phyloP scores from a whole-genome alignment of 2,329 filamentous ascomycete genomes.

The Epichloe typhina region DNA sequence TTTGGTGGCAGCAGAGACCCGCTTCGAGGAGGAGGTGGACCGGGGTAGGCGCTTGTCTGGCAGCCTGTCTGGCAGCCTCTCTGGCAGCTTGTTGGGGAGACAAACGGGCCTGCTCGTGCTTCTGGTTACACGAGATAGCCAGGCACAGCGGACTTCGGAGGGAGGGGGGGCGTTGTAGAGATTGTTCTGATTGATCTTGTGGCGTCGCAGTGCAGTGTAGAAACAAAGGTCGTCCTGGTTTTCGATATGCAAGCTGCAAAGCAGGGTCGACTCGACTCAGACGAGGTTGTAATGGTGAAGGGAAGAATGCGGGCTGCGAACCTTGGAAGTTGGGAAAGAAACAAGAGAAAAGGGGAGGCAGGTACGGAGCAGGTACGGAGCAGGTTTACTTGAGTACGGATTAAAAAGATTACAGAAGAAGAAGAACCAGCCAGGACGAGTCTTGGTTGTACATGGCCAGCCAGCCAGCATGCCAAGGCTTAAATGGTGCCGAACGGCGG shows the following conservation, averaged over 20 bases:
- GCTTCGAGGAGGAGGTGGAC: conserved; percentile 3
- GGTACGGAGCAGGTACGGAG: background rate
- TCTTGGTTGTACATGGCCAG: too few species aligned
- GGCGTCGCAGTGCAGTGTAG: background rate
- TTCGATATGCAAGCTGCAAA: background rate
- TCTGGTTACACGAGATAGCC: conserved; percentile 1
- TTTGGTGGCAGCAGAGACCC: conserved; percentile 1
- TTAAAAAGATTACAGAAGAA: too few species aligned
- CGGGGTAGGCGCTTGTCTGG: conserved; percentile 6
- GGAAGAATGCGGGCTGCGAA: background rate
- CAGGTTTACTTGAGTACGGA: too few species aligned
- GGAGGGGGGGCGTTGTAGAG: background rate
- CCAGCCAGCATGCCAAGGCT: too few species aligned
- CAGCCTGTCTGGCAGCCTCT: background rate
- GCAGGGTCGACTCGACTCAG: background rate
- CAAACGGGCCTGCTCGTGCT: conserved; percentile 2
- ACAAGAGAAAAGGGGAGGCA: background rate
- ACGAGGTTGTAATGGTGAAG: background rate
- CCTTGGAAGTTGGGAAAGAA: background rate
- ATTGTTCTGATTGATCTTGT: background rate
- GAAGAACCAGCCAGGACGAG: background rate
- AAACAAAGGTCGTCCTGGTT: background rate
- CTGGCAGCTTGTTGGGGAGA: conserved; percentile 1
- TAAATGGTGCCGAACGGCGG: too few species aligned
- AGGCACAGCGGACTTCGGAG: background rate